Conservation (phyloP, 2,329 filamentous ascomycete species). For the Alternaria arbusti region DNA sequence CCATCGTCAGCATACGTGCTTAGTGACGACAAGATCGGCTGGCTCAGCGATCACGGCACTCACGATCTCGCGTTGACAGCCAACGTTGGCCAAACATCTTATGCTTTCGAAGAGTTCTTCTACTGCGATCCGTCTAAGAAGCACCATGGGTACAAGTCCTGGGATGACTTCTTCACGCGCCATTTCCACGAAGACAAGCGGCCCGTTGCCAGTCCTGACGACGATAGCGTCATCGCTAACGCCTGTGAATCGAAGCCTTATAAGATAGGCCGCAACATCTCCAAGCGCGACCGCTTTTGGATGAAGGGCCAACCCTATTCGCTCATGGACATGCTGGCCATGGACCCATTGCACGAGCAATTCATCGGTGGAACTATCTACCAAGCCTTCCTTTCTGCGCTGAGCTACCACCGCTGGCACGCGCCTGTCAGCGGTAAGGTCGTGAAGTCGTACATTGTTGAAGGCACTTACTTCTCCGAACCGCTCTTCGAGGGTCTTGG, state of each 20-base stretch:
- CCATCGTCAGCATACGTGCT: conserved; percentile 49
- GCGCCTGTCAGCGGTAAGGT: conserved; percentile 69
- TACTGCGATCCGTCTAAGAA: conserved; percentile 62
- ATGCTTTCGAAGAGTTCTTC: conserved; percentile 66
- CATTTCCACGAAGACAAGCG: conserved; percentile 61
- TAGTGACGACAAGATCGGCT: conserved; percentile 43
- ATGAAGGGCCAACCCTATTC: conserved; percentile 74
- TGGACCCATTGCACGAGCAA: conserved; percentile 59
- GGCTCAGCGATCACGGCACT: conserved; percentile 50
- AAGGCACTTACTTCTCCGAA: conserved; percentile 74
- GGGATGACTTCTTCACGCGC: conserved; percentile 75
- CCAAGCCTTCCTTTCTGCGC: conserved; percentile 71
- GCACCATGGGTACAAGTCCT: conserved; percentile 68
- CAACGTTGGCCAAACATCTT: conserved; percentile 21
- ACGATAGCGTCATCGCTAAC: conserved; percentile 65
- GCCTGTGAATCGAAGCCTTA: conserved; percentile 69
- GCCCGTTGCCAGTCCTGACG: conserved; percentile 63
- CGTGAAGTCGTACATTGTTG: conserved; percentile 62
- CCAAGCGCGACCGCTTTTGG: conserved; percentile 69
- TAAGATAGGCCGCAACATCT: conserved; percentile 58
- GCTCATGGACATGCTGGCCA: conserved; percentile 66
- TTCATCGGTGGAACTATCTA: conserved; percentile 72
- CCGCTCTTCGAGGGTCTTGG: conserved; percentile 58
- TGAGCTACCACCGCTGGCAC: conserved; percentile 77
- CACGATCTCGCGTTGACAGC: conserved; percentile 38